phyloP scores from a whole-genome alignment of 2,329 filamentous ascomycete species.

The Didymella pomorum region DNA sequence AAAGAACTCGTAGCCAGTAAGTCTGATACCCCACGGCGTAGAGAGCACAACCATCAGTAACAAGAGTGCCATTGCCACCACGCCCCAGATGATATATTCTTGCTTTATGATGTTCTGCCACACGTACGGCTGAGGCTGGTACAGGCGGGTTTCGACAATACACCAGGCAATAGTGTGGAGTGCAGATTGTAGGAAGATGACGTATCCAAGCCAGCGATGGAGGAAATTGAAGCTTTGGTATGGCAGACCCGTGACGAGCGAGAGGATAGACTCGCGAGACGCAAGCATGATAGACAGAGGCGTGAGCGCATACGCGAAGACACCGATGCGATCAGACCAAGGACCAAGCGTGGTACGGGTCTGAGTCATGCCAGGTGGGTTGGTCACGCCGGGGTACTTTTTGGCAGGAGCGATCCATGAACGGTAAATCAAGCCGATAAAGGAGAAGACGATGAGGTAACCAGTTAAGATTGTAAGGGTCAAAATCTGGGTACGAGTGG shows the following conservation, averaged over 20 bases:
- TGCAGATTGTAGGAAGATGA: neutral
- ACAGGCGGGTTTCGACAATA: neutral
- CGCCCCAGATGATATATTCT: neutral
- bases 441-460: neutral
- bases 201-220: neutral
- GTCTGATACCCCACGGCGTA: neutral
- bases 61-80: neutral
- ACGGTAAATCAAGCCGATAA: neutral
- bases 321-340: neutral
- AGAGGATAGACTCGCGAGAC: neutral
- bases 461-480: neutral
- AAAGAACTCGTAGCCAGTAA: neutral
- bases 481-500: neutral
- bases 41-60: neutral
- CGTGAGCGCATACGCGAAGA: neutral
- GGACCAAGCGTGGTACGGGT: neutral
- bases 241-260: neutral
- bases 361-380: neutral
- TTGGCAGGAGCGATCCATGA: neutral
- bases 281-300: neutral
- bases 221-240: neutral
- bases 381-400: neutral
- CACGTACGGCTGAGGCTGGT: neutral
- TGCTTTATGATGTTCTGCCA: neutral
- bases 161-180: neutral